Base-by-base conservation (phyloP, 1,284 basidiomycete genomes). In the Cutaneotrichosporon dermatis region DNA sequence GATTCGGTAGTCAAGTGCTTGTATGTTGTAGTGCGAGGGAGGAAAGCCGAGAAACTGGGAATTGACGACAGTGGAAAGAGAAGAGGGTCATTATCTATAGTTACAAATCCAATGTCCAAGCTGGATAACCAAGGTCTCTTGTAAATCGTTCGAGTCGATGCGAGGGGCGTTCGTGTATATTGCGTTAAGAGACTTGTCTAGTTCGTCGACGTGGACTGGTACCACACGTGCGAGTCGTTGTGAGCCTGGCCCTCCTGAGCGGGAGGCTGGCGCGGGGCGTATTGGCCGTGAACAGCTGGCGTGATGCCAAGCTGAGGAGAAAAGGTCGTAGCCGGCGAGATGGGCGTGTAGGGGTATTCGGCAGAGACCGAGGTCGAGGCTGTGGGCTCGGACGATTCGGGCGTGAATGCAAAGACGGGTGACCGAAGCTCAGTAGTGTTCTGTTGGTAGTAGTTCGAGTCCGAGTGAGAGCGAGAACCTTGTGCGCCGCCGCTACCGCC, bases 341-440 rank as follows among this genome's bases (percentile, higher is more conserved):
- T 61, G 25, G 59, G 61, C 10, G 61, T 63, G 61, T 58, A 63
- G 3, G 61, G 61, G 53, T 63, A 63, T 48, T 63, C 61, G 37
- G 48, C 49, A 1, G 55, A 57, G 11, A 51, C 16, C 8, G 51
- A 51, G 1, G 58, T 60, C 16, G 39, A 9, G 39, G 39, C 39
- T 12, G 39, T 40, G 1, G 51, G 55, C 4, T 59, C 61, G 37
- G 50, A 45, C 8, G 58, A 58, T 34, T 60, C 59, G 41, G 59
- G 54, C 8, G 51, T 56, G 50, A 57, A 59, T 11, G 58, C 51
- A 16, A 60, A 58, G 35, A 57, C 52, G 2, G 61, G 61, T 4
- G 58, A 60, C n/a, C 53, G 58, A 15, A 55, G 52, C 16, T 33
- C 40, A 37, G 55, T n/a, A 15, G 51, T n/a, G 51, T 41, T 37